Base-by-base conservation (phyloP, 2,329 filamentous ascomycete genomes). In the Exutisphaerella laricina region DNA sequence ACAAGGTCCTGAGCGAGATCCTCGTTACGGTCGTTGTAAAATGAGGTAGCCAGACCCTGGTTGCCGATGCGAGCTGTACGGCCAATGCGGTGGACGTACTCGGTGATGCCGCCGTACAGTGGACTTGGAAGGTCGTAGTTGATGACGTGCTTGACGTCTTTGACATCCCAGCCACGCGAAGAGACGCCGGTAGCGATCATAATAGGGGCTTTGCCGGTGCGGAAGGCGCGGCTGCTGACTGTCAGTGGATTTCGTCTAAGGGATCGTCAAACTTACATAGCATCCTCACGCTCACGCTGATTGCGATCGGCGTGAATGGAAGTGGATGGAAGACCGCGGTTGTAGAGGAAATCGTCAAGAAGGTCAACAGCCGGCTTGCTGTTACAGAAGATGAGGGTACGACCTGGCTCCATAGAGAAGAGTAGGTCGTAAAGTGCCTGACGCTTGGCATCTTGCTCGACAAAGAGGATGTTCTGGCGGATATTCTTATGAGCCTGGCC, bases 1-100 rank as follows among this genome's bases (percentile, higher is more conserved):
- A 87, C 85, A 1, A 98, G 72, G 1, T 84, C 79, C 7, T 77
- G 73, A 0, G 77, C 88, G 30, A 97, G 69, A 3, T 82, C 75
- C 43, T 84, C 78, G 56, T 97, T 85, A 1, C 75, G 71, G 1
- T 89, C 82, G 18, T 82, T 87, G 71, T 84, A 97, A 69, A 98
- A 90, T 0, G 90, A 95, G 0, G 85, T 90, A 0, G 92, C 89
- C 4, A 88, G 69, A 13, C 92, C 92, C 32, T 77, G 75, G 54
- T 95, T 85, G 2, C 92, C 92, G 59, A 96, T 96, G 40, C 92
- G 87, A 41, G 86, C 92, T 54, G 92, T 98, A 48, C 92, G 89
- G 49, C 92, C 92, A 61, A 97, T 97, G 9, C 92, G 87, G 61
- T 98, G 92, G 18, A 85, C 81, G 57, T 97, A 98, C 63, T 97